A percentile compares a stretch with the other conserved stretches of the same genome.
Evolutionary conservation across 2,329 filamentous ascomycete species (phyloP).

Genomic region (Graphilbum ipis-grandicollis): DNA sequence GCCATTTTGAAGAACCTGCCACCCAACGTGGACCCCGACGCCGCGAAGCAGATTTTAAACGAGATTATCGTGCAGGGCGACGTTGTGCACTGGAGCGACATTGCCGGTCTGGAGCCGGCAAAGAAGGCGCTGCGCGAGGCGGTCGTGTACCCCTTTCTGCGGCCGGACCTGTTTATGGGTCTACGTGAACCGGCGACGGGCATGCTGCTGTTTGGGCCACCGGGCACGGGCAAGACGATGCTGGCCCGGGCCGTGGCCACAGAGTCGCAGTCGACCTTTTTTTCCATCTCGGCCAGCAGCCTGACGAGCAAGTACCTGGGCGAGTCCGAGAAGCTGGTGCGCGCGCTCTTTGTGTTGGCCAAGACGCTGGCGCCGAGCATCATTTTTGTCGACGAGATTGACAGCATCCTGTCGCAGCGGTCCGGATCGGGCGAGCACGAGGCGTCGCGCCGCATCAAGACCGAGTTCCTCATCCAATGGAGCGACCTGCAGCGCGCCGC

Average conservation of each 20-base stretch:
- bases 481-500: slow-evolving; percentile 77
- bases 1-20: slow-evolving; percentile 62
- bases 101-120: slow-evolving; percentile 76
- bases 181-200: slow-evolving; percentile 83
- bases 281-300: slow-evolving; percentile 88
- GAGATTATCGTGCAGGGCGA: slow-evolving; percentile 92
- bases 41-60: slow-evolving; percentile 84
- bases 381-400: slow-evolving; percentile 97
- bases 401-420: slow-evolving; percentile 74
- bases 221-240: slow-evolving; percentile 98
- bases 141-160: slow-evolving; percentile 90
- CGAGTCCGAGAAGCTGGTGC: slow-evolving; percentile 90
- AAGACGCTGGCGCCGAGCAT: slow-evolving; percentile 83
- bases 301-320: slow-evolving; percentile 92
- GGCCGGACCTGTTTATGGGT: slow-evolving; percentile 90
- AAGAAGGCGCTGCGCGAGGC: slow-evolving; percentile 89
- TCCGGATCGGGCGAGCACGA: slow-evolving; percentile 80
- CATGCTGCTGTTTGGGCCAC: slow-evolving; percentile 91
- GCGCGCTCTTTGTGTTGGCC: slow-evolving; percentile 78
- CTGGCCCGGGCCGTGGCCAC: slow-evolving; percentile 86
- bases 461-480: slow-evolving; percentile 96
- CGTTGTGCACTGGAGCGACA: slow-evolving; percentile 85
- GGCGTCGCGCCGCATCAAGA: slow-evolving; percentile 85
- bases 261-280: slow-evolving; percentile 87
- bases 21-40: slow-evolving; percentile 60